A percentile compares a stretch with the other conserved stretches of the same genome.
Evolutionary conservation across 495 filamentous ascomycete genomes (phyloP).

Genomic region (Aspergillus biplanus): DNA sequence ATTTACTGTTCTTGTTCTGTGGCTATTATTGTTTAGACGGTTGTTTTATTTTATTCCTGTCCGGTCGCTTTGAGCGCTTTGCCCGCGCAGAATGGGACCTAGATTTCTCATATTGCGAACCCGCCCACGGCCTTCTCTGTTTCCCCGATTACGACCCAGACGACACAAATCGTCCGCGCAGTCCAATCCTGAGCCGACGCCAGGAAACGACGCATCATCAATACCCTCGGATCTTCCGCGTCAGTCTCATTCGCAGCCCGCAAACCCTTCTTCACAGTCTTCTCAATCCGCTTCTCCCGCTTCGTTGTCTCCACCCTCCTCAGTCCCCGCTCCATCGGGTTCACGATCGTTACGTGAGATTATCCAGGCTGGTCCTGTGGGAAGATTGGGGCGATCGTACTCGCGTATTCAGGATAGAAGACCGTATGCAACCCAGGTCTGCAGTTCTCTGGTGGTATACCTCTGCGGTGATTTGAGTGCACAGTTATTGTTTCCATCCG

Average conservation of each 20-base stretch:
- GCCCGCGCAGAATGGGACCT: constrained; percentile 20
- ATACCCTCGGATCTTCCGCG: background rate
- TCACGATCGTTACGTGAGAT: constrained; percentile 62
- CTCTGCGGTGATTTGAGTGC: constrained; percentile 79
- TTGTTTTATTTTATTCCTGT: background rate
- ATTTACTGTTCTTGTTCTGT: too few relatives aligned
- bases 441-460: constrained; percentile 76
- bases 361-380: constrained; percentile 57
- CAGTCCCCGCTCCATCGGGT: constrained; percentile 48
- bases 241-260: background rate
- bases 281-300: constrained; percentile 12
- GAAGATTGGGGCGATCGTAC: constrained; percentile 56
- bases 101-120: constrained; percentile 25
- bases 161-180: constrained; percentile 32
- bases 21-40: background rate
- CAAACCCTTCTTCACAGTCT: background rate
- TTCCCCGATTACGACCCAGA: constrained; percentile 31
- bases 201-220: constrained; percentile 15
- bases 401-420: constrained; percentile 66
- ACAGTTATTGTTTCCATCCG: constrained; percentile 59
- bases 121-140: constrained; percentile 22
- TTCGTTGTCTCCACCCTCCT: constrained; percentile 21
- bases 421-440: constrained; percentile 78
- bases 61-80: constrained; percentile 8
- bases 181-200: constrained; percentile 12